Conservation (phyloP, 2,329 filamentous ascomycete genomes). For the Arthroderma sp. region DNA sequence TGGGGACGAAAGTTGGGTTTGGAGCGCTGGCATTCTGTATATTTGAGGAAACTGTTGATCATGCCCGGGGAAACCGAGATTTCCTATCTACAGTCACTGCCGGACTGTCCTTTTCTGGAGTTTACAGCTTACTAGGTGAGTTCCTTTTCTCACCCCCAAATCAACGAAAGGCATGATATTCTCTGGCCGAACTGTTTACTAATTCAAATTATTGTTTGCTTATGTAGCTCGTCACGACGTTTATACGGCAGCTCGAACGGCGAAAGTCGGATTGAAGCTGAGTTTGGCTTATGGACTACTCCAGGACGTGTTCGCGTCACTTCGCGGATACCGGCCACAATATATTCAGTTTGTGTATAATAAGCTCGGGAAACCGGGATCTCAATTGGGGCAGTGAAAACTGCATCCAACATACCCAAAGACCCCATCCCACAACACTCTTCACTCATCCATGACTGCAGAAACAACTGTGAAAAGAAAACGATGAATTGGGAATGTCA, state of each 20-base stretch:
- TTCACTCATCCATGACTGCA: neutral
- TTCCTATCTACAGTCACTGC: conserved; percentile 71
- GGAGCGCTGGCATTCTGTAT: conserved; percentile 68
- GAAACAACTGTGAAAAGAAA: neutral
- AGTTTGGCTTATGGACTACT: conserved; percentile 68
- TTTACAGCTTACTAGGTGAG: conserved; percentile 78
- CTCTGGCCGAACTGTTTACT: conserved; percentile 11
- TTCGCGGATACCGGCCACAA: conserved; percentile 58
- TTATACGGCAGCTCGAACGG: conserved; percentile 62
- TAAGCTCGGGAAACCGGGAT: neutral
- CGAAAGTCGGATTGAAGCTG: conserved; percentile 64
- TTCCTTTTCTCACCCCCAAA: conserved; percentile 15
- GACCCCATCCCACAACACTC: neutral
- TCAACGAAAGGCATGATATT: neutral
- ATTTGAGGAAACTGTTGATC: conserved; percentile 76
- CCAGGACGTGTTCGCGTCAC: conserved; percentile 61
- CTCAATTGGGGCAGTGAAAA: neutral
- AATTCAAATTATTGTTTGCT: neutral
- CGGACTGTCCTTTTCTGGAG: conserved; percentile 69
- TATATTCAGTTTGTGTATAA: conserved; percentile 43
- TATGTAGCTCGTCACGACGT: conserved; percentile 63
- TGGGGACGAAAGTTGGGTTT: conserved; percentile 57
- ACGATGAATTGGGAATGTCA: neutral
- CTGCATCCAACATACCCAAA: neutral
- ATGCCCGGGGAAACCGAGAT: conserved; percentile 52